phyloP scores from a whole-genome alignment of 495 filamentous ascomycete genomes.

The Penicillium cataractarum region DNA sequence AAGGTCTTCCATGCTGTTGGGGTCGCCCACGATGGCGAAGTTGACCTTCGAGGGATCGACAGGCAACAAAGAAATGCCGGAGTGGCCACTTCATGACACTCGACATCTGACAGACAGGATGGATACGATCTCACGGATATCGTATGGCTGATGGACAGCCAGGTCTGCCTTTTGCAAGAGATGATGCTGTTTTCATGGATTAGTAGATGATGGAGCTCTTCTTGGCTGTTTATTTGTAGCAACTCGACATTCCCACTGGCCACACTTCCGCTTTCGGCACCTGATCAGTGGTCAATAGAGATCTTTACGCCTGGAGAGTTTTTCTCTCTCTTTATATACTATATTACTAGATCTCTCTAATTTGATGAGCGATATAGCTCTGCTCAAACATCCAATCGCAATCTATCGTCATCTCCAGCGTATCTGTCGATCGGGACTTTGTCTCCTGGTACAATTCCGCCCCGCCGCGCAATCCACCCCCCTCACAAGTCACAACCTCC shows the following conservation, averaged over 20 bases:
- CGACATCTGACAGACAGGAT: constrained; percentile 5
- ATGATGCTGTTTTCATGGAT: constrained; percentile 8
- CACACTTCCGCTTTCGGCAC: constrained; percentile 22
- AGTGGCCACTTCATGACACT: neutral
- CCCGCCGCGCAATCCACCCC: constrained; percentile 30
- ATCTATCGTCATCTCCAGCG: neutral
- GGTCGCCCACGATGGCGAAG: neutral
- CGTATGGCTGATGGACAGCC: neutral
- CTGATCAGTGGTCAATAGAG: neutral
- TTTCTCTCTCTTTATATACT: neutral
- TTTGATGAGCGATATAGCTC: neutral
- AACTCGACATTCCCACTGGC: constrained; percentile 8
- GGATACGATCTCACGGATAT: neutral
- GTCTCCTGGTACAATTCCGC: neutral
- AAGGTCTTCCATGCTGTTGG: neutral
- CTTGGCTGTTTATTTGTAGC: constrained; percentile 1
- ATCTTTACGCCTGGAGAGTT: neutral
- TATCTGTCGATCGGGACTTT: neutral
- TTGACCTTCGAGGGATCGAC: neutral
- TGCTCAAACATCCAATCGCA: neutral
- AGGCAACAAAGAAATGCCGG: constrained; percentile 2
- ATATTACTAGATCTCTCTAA: neutral
- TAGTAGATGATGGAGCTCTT: neutral
- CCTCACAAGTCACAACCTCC: constrained; percentile 21
- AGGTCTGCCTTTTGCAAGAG: neutral